Evolutionary conservation across 2,329 filamentous ascomycete species (phyloP).

Genomic region (Fusarium pseudoanthophilum): DNA sequence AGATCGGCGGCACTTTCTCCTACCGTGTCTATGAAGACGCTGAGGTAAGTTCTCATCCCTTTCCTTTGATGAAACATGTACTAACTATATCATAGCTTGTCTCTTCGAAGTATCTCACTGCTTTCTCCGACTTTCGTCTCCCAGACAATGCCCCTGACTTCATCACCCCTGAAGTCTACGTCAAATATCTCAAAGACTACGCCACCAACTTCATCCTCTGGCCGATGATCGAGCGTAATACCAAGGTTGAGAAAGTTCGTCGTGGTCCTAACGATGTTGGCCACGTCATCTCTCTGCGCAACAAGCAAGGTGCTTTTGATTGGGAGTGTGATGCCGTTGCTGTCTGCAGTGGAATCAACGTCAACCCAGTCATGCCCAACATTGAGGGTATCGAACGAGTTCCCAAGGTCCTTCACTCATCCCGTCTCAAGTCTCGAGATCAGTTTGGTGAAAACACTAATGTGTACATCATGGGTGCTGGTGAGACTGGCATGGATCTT

Average conservation of each 20-base stretch:
- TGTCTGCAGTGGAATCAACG: slow-evolving; percentile 58
- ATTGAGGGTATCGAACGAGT: slow-evolving; percentile 54
- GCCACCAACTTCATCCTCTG: slow-evolving; percentile 52
- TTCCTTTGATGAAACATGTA: background rate
- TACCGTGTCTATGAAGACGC: slow-evolving; percentile 60
- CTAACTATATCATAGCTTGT: slow-evolving; percentile 50
- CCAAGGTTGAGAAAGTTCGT: slow-evolving; percentile 46
- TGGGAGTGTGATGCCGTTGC: slow-evolving; percentile 59
- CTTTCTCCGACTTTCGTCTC: slow-evolving; percentile 61
- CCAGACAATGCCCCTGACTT: slow-evolving; percentile 57
- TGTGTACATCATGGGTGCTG: slow-evolving; percentile 56
- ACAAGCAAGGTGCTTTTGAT: slow-evolving; percentile 2
- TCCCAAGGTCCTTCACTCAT: slow-evolving; percentile 55
- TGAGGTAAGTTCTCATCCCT: slow-evolving; percentile 46
- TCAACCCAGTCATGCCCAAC: slow-evolving; percentile 52
- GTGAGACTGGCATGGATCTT: slow-evolving; percentile 60
- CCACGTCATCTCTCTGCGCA: slow-evolving; percentile 27
- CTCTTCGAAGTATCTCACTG: slow-evolving; percentile 61
- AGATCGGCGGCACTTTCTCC: slow-evolving; percentile 60
- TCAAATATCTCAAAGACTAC: slow-evolving; percentile 57
- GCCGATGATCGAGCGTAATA: slow-evolving; percentile 50
- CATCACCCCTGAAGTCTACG: slow-evolving; percentile 53
- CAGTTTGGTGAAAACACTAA: slow-evolving; percentile 55
- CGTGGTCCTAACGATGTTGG: slow-evolving; percentile 16
- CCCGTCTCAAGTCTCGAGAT: slow-evolving; percentile 53